These are phyloP conservation scores for Ambrosia hybrid DNA, from an alignment of 140 eudicot species.

Conservation along the genomic window DNA sequence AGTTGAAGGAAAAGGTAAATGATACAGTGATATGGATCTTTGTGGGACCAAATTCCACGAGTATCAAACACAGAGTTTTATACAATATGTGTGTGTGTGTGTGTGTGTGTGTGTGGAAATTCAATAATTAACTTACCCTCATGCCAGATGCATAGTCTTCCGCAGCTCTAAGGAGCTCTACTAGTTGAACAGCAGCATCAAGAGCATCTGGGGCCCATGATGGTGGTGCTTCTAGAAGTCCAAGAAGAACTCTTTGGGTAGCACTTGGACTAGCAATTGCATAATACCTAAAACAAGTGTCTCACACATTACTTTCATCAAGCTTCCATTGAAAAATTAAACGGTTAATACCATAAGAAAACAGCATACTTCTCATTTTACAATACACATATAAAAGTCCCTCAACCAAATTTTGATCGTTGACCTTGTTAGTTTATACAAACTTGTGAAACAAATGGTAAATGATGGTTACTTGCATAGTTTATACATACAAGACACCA, in stretches of 20 bases:
- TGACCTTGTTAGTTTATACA: neutral
- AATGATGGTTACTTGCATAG: neutral
- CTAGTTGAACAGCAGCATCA: constrained; percentile 99
- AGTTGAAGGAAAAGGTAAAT: neutral
- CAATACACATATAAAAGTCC: neutral
- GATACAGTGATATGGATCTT: constrained; percentile 5
- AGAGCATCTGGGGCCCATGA: constrained; percentile 99
- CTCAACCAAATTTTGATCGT: neutral
- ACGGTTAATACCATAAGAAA: neutral
- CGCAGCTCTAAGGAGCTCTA: constrained; percentile 95
- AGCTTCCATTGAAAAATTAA: neutral
- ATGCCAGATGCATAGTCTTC: constrained; percentile 98
- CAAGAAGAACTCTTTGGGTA: constrained; percentile 95
- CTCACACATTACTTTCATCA: constrained; percentile 3
- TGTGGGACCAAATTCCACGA: constrained; percentile 7
- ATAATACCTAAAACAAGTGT: constrained; percentile 57
- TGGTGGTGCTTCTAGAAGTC: constrained; percentile 98
- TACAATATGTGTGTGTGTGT: too few relatives aligned
- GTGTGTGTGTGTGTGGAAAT: neutral
- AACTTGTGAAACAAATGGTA: neutral
- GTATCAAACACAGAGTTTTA: neutral
- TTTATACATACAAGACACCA: constrained; percentile 1
- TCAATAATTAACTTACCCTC: constrained; percentile 56
- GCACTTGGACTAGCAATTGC: constrained; percentile 99
- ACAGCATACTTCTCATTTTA: neutral